phyloP scores from a whole-genome alignment of 2,329 filamentous ascomycete species.

The Exserohilum rostratum region DNA sequence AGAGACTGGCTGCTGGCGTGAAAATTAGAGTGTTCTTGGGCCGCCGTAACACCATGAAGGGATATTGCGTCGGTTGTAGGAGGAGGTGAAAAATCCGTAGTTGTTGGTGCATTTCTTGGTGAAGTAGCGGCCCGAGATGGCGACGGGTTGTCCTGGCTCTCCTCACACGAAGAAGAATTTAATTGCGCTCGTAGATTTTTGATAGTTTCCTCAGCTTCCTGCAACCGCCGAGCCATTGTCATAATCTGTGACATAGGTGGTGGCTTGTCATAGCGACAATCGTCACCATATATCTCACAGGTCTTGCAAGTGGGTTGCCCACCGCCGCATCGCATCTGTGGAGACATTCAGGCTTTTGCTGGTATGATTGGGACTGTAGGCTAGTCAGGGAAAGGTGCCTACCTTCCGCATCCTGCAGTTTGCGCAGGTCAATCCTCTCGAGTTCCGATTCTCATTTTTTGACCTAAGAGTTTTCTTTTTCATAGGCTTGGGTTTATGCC shows the following conservation, averaged over 20 bases:
- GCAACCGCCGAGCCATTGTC: constrained; percentile 35
- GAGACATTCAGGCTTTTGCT: not conserved
- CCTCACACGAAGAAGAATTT: not conserved
- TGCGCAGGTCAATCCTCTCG: constrained; percentile 8
- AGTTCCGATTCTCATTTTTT: not conserved
- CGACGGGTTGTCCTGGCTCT: not conserved
- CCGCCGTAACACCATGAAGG: not conserved
- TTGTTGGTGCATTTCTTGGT: not conserved
- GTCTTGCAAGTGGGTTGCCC: constrained; percentile 39
- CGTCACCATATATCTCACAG: constrained; percentile 39
- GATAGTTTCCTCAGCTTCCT: constrained; percentile 9
- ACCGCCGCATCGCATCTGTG: constrained; percentile 36
- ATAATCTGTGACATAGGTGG: constrained; percentile 43
- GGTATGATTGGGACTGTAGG: not conserved
- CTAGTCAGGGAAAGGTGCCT: not conserved
- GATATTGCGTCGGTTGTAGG: not conserved
- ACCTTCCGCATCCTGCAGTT: constrained; percentile 14
- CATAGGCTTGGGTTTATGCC: not conserved
- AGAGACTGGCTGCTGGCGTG: not conserved
- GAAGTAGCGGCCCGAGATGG: not conserved
- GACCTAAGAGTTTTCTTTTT: not conserved
- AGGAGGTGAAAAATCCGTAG: not conserved
- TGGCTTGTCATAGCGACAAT: constrained; percentile 43
- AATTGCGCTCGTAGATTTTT: not conserved
- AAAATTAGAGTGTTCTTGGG: not conserved